A percentile compares a stretch with the other conserved stretches of the same genome.
Evolutionary conservation across 2,329 filamentous ascomycete species (phyloP).

Genomic region (Nemania sp.): DNA sequence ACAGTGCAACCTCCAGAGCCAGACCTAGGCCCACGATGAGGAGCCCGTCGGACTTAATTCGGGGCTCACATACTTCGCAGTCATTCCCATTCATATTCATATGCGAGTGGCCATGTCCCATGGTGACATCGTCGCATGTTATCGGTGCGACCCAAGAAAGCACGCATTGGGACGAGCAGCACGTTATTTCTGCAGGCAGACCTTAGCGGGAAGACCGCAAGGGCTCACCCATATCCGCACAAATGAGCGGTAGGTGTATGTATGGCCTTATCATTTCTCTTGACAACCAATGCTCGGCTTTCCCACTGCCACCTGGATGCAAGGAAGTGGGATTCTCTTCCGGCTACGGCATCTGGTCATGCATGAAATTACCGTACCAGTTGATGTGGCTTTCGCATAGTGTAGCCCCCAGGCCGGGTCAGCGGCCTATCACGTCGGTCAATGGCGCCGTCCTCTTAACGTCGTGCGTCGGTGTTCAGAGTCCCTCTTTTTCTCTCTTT

Average conservation of each 20-base stretch:
- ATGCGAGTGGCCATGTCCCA: constrained; percentile 9
- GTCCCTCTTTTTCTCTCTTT: constrained; percentile 1
- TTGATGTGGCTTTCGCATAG: constrained; percentile 10
- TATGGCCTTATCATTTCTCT: background rate
- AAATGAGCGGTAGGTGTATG: constrained; percentile 2
- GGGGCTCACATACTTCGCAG: constrained; percentile 12
- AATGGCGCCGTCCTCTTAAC: background rate
- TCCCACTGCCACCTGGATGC: constrained; percentile 5
- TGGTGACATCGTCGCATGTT: constrained; percentile 19
- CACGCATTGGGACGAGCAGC: constrained; percentile 19
- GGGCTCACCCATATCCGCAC: constrained; percentile 18
- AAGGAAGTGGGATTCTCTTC: constrained; percentile 21
- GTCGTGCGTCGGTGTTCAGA: constrained; percentile 2
- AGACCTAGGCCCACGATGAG: constrained; percentile 11
- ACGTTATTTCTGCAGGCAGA: constrained; percentile 28
- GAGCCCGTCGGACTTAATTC: constrained; percentile 29
- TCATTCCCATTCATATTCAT: constrained; percentile 2
- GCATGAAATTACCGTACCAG: constrained; percentile 20
- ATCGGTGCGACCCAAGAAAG: constrained; percentile 22
- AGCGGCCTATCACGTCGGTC: constrained; percentile 18
- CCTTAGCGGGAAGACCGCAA: constrained; percentile 16
- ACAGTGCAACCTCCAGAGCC: constrained; percentile 22
- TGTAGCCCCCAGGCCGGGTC: constrained; percentile 9
- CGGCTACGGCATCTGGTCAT: constrained; percentile 25
- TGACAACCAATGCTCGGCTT: constrained; percentile 11